Conservation (phyloP, 2,329 filamentous ascomycete genomes). For the Talaromyces atroroseus region DNA sequence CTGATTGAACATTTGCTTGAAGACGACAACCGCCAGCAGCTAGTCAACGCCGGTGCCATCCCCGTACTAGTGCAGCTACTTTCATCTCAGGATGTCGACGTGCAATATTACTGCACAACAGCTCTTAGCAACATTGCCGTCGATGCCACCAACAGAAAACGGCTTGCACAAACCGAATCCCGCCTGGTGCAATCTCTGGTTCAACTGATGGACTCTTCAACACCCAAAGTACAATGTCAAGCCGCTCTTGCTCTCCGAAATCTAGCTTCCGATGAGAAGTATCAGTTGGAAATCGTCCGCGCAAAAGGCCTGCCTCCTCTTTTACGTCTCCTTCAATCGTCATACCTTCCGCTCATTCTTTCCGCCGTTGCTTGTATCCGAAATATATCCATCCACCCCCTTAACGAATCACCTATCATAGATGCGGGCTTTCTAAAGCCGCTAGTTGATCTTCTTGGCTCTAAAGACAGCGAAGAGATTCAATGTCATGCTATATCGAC, state of each 20-base stretch:
- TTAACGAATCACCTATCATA: constrained; percentile 97
- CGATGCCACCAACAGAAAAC: constrained; percentile 82
- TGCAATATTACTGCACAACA: constrained; percentile 99
- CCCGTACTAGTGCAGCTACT: constrained; percentile 93
- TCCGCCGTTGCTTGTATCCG: constrained; percentile 97
- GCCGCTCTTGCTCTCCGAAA: constrained; percentile 91
- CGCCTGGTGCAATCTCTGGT: constrained; percentile 91
- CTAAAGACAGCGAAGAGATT: constrained; percentile 96
- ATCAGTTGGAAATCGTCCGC: constrained; percentile 94
- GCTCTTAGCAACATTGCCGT: constrained; percentile 98
- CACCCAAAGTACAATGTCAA: constrained; percentile 96
- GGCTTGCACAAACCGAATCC: constrained; percentile 82
- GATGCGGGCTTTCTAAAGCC: constrained; percentile 94
- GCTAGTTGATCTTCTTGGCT: constrained; percentile 85
- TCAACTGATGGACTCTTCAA: constrained; percentile 94
- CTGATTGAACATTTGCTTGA: constrained; percentile 21
- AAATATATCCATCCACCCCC: constrained; percentile 96
- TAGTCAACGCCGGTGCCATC: constrained; percentile 96
- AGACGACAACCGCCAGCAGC: constrained; percentile 97
- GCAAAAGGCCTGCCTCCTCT: constrained; percentile 79
- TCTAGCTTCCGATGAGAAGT: constrained; percentile 95
- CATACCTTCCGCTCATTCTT: constrained; percentile 89
- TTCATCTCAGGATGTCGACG: constrained; percentile 87
- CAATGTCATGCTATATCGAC: constrained; percentile 98
- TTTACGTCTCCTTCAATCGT: constrained; percentile 84